Conservation (phyloP, 805 yeast genomes). For the Hanseniaspora guilliermondii region DNA sequence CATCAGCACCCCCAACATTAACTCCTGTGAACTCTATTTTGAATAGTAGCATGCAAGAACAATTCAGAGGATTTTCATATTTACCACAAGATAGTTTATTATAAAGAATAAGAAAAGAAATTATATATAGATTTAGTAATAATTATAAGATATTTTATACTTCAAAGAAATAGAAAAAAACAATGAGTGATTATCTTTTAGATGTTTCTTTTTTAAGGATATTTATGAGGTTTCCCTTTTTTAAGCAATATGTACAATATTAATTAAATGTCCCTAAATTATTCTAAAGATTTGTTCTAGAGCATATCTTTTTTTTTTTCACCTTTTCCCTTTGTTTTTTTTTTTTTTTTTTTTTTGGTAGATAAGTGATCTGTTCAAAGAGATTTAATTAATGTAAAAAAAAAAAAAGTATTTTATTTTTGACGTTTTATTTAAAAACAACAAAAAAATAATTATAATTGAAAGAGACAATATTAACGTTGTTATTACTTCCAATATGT, state of each 20-base stretch:
- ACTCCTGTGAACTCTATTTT: constrained; percentile 88
- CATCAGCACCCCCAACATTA: constrained; percentile 84
- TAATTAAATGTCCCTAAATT: no score
- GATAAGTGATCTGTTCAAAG: not conserved
- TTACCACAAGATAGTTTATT: constrained; percentile 46
- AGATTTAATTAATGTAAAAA: not conserved
- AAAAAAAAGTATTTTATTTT: no score
- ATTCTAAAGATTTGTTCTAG: no score
- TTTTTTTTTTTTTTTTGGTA: not conserved
- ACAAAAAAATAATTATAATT: no score
- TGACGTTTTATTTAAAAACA: no score
- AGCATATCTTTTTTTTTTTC: no score
- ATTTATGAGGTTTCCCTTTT: no score
- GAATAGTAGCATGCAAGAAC: constrained; percentile 82
- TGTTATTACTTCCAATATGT: not conserved
- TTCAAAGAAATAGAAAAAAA: no score
- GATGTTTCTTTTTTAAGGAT: no score
- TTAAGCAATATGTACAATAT: no score
- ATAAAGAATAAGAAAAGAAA: constrained; percentile 15
- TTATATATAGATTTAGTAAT: not conserved
- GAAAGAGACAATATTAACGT: not conserved
- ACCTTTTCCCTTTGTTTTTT: not conserved
- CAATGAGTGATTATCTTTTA: not conserved
- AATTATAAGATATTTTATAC: not conserved
- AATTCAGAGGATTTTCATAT: constrained; percentile 93